A percentile compares a stretch with the other conserved stretches of the same genome.
These are phyloP conservation scores for Phyllostachys edulis DNA, from an alignment of 176 grass and related monocot species.

Conservation along the genomic window DNA sequence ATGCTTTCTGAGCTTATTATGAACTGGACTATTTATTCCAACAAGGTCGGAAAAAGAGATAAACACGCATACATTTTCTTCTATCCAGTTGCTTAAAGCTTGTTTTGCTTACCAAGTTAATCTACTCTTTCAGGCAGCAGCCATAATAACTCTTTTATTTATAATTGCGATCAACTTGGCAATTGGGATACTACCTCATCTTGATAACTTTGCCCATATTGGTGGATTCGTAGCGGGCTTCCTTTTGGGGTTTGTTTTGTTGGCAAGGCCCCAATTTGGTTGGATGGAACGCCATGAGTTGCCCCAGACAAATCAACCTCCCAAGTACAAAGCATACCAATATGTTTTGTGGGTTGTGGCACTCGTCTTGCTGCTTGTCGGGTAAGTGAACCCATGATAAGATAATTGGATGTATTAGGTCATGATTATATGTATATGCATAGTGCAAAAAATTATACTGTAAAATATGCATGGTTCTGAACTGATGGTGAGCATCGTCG, in stretches of 20 bases:
- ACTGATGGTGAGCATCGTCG: not conserved
- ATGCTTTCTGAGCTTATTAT: slow-evolving; percentile 99
- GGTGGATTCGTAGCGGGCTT: slow-evolving; percentile 74
- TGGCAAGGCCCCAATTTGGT: slow-evolving; percentile 80
- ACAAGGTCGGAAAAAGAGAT: slow-evolving; percentile 47
- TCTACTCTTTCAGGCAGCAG: slow-evolving; percentile 58
- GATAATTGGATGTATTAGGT: slow-evolving; percentile 1
- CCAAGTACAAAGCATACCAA: slow-evolving; percentile 90
- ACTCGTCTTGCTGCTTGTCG: slow-evolving; percentile 59
- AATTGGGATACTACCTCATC: slow-evolving; percentile 77
- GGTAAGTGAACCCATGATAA: slow-evolving; percentile 48
- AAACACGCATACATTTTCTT: not conserved
- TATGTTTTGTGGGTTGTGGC: slow-evolving; percentile 78
- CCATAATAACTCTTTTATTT: slow-evolving; percentile 65
- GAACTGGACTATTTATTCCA: slow-evolving; percentile 98
- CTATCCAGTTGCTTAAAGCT: slow-evolving; percentile 1
- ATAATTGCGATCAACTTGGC: slow-evolving; percentile 80
- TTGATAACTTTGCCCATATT: slow-evolving; percentile 75
- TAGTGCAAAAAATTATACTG: not conserved
- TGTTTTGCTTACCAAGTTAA: slow-evolving; percentile 24
- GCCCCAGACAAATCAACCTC: slow-evolving; percentile 73
- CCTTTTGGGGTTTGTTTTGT: slow-evolving; percentile 79
- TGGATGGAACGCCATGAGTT: slow-evolving; percentile 81
- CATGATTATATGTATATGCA: not conserved
- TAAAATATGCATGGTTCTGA: not conserved